A percentile compares a stretch with the other conserved stretches of the same genome.
Conservation (phyloP, 495 filamentous ascomycete genomes). For the Achaetomiella virescens region DNA sequence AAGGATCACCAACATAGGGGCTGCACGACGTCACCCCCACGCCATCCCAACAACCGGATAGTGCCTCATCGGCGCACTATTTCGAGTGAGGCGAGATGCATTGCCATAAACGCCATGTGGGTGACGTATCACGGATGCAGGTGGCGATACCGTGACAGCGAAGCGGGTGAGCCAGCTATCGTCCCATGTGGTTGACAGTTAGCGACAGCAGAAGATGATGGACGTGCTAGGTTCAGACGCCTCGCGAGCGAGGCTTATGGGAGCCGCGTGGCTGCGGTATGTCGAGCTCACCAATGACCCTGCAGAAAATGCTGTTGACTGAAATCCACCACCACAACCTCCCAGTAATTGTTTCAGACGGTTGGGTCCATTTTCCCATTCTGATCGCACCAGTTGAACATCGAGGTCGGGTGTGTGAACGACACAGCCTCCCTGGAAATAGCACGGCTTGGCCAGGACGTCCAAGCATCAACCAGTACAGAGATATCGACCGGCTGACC, state of each 20-base stretch:
- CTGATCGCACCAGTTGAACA: background rate
- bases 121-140: background rate
- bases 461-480: background rate
- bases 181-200: background rate
- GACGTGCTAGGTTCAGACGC: background rate
- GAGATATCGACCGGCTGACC: background rate
- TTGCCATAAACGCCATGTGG: background rate
- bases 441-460: slow-evolving; percentile 1
- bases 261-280: slow-evolving; percentile 5
- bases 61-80: background rate
- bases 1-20: background rate
- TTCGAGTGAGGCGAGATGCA: background rate
- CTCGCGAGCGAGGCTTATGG: slow-evolving; percentile 7
- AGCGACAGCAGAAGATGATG: background rate
- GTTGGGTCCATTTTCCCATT: background rate
- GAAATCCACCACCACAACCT: slow-evolving; percentile 8
- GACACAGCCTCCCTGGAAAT: slow-evolving; percentile 24
- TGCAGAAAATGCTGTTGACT: slow-evolving; percentile 30
- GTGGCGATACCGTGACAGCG: background rate
- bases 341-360: slow-evolving; percentile 5
- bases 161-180: background rate
- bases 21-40: background rate
- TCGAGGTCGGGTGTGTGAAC: background rate
- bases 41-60: background rate
- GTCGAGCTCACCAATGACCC: slow-evolving; percentile 16